Conservation (phyloP, 495 filamentous ascomycete species). For the Neurospora sp. region DNA sequence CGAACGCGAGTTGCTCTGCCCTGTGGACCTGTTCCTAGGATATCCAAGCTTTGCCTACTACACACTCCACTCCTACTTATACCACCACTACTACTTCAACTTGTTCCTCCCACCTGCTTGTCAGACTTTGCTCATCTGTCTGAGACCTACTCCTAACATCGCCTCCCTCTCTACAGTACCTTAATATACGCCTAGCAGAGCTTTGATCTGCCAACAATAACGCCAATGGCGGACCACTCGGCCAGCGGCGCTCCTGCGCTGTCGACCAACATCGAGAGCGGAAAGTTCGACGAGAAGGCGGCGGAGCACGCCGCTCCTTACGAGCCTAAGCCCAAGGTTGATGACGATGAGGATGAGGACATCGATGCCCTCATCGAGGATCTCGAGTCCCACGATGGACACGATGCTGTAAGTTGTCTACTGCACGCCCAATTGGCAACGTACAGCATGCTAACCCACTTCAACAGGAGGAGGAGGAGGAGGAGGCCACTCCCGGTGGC, state of each 20-base stretch:
- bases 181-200: constrained; percentile 20
- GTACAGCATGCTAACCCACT: constrained; percentile 10
- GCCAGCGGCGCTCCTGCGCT: constrained; percentile 38
- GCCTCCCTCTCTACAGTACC: not conserved
- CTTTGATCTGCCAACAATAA: constrained; percentile 22
- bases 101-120: not conserved
- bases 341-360: constrained; percentile 55
- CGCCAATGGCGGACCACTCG: constrained; percentile 39
- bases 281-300: constrained; percentile 48
- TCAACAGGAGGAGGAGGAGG: constrained; percentile 43
- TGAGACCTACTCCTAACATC: not conserved
- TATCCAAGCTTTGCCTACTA: not conserved
- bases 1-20: not conserved
- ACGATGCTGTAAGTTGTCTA: constrained; percentile 26
- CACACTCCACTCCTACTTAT: constrained; percentile 1
- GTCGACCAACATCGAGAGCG: constrained; percentile 45
- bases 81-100: not conserved
- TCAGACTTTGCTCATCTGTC: not conserved
- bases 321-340: constrained; percentile 24
- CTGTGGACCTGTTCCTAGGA: not conserved
- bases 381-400: constrained; percentile 67
- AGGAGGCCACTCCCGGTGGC: constrained; percentile 38
- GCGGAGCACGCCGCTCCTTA: constrained; percentile 18
- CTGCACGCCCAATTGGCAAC: not conserved
- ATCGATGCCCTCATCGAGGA: constrained; percentile 77